Evolutionary conservation across 164 flowering plant species (phyloP).

Genomic region (Brasenia schreberi): DNA sequence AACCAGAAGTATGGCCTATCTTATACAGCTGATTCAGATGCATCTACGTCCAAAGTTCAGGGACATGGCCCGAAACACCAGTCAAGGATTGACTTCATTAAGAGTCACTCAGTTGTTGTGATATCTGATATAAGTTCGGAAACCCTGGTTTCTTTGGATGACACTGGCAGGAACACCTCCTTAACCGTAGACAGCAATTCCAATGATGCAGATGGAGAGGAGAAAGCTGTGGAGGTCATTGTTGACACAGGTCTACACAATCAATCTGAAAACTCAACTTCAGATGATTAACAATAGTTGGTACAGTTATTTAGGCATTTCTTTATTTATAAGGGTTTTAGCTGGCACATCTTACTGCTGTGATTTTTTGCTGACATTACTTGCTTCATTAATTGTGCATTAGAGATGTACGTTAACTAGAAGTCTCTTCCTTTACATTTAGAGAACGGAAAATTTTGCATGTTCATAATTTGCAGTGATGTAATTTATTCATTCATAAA

Average conservation of each 20-base stretch:
- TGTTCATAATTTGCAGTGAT: not conserved
- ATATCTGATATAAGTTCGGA: conserved; percentile 15
- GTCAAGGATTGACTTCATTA: not conserved
- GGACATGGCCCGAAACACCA: conserved; percentile 14
- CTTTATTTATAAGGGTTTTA: not conserved
- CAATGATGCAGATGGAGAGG: not conserved
- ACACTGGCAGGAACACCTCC: not conserved
- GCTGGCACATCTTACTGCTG: not conserved
- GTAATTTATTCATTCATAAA: not conserved
- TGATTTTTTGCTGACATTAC: not conserved
- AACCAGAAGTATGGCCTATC: conserved; percentile 59
- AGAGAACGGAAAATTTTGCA: not conserved
- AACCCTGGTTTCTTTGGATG: not conserved
- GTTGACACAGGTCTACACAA: not conserved
- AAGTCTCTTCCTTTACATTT: not conserved
- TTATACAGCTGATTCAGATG: conserved; percentile 15
- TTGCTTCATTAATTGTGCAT: not conserved
- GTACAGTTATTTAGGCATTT: not conserved
- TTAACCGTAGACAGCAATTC: not conserved
- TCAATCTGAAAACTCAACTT: not conserved
- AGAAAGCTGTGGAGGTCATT: not conserved
- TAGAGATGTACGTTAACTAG: not conserved
- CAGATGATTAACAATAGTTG: not conserved
- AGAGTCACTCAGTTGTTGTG: conserved; percentile 18
- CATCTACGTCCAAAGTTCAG: conserved; percentile 7